phyloP scores from a whole-genome alignment of 805 yeast genomes.

The Wickerhamomyces chambardii region DNA sequence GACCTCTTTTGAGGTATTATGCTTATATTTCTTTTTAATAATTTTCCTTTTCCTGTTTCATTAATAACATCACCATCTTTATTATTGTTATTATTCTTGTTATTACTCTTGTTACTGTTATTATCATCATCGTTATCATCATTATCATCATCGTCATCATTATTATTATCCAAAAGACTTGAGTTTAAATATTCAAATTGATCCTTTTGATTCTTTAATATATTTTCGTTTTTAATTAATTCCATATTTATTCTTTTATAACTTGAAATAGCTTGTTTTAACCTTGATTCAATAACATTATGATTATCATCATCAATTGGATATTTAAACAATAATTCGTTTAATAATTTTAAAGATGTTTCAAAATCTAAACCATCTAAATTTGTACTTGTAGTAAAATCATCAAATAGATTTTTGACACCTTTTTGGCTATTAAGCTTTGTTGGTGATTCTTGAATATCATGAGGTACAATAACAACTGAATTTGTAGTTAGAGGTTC shows the following conservation, averaged over 20 bases:
- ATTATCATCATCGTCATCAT: constrained; percentile 9
- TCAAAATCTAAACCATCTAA: constrained; percentile 26
- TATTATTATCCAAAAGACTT: constrained; percentile 16
- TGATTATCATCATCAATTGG: constrained; percentile 29
- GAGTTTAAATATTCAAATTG: constrained; percentile 27
- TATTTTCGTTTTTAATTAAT: constrained; percentile 30
- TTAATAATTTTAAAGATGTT: constrained; percentile 33
- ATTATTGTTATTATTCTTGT: too few species aligned
- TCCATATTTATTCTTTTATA: constrained; percentile 27
- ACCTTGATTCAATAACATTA: constrained; percentile 22
- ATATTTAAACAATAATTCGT: constrained; percentile 24
- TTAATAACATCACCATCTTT: too few species aligned
- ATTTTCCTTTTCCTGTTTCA: too few species aligned
- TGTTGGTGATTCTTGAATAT: too few species aligned
- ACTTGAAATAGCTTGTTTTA: constrained; percentile 18
- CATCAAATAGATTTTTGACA: constrained; percentile 21
- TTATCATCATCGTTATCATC: constrained; percentile 2
- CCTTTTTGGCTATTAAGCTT: too few species aligned
- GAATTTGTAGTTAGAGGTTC: too few species aligned
- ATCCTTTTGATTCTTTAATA: constrained; percentile 32
- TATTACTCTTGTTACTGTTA: too few species aligned
- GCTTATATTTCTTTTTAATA: constrained; percentile 1
- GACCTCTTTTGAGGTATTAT: constrained; percentile 12
- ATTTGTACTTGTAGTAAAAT: constrained; percentile 21
- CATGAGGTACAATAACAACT: too few species aligned